phyloP scores from a whole-genome alignment of 2,329 filamentous ascomycete genomes.

The Epichloe sylvatica region DNA sequence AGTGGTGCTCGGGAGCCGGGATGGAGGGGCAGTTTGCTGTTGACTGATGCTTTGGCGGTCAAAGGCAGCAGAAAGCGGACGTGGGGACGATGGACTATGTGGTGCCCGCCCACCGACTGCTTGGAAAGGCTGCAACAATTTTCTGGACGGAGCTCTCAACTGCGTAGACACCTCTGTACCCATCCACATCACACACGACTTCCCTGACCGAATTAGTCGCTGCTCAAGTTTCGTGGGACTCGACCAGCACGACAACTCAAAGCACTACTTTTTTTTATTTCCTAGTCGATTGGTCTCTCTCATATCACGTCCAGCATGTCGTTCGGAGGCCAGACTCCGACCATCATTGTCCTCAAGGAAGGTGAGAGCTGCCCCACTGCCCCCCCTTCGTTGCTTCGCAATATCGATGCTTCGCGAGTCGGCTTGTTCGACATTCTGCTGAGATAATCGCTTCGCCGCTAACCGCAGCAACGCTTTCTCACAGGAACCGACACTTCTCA shows the following conservation, averaged over 20 bases:
- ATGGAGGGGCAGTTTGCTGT: neutral
- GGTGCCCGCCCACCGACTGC: neutral
- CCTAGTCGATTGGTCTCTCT: constrained; percentile 3
- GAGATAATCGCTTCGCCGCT: constrained; percentile 1
- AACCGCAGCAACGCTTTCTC: neutral
- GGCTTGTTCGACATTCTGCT: neutral
- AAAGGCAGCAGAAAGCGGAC: neutral
- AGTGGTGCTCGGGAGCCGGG: neutral
- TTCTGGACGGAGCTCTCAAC: constrained; percentile 5
- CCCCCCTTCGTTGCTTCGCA: constrained; percentile 7
- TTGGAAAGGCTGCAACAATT: constrained; percentile 4
- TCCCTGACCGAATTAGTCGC: neutral
- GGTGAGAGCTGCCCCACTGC: constrained; percentile 44
- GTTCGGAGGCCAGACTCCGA: constrained; percentile 93
- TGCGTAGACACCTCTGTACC: neutral
- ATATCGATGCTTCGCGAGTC: constrained; percentile 4
- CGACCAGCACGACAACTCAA: neutral
- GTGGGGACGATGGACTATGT: too few species aligned
- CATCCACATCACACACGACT: neutral
- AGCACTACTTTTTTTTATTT: constrained; percentile 6
- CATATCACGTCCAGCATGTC: constrained; percentile 49
- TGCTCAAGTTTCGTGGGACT: neutral
- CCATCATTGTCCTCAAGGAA: constrained; percentile 95
- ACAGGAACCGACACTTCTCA: constrained; percentile 93
- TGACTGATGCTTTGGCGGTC: neutral